Conservation (phyloP, 2,329 filamentous ascomycete genomes). For the Eutypa lata region DNA sequence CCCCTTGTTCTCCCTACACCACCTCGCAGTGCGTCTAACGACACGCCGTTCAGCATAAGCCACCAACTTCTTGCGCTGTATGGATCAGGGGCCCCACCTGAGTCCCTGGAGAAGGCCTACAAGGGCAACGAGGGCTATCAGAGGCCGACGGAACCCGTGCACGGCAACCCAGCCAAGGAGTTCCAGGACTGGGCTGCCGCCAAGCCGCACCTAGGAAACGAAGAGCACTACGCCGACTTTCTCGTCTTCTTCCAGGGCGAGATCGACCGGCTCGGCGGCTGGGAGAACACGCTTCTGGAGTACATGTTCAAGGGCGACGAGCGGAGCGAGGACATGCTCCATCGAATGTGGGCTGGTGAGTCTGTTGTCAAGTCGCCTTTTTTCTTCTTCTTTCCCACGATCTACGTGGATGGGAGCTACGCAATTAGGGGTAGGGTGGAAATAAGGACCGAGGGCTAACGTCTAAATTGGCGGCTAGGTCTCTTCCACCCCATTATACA, state of each 20-base stretch:
- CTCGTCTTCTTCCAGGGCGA: conserved; percentile 73
- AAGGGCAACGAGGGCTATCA: conserved; percentile 67
- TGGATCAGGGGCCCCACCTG: conserved; percentile 64
- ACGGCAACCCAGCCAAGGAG: conserved; percentile 49
- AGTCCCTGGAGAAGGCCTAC: conserved; percentile 62
- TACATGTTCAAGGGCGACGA: conserved; percentile 67
- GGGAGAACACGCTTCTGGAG: conserved; percentile 59
- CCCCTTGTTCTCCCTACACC: too few species aligned
- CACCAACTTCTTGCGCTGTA: conserved; percentile 77
- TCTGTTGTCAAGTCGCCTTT: conserved; percentile 31
- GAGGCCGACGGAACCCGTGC: conserved; percentile 43
- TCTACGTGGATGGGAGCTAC: too few species aligned
- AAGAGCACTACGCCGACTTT: conserved; percentile 65
- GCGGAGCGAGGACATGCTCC: conserved; percentile 65
- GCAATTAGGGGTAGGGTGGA: neutral
- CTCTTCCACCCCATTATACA: conserved; percentile 81
- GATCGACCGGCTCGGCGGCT: conserved; percentile 62
- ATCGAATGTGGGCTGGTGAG: conserved; percentile 58
- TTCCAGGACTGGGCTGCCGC: conserved; percentile 57
- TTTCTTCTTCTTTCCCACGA: too few species aligned
- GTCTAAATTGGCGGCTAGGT: conserved; percentile 35
- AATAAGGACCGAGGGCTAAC: neutral
- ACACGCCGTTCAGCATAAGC: conserved; percentile 44
- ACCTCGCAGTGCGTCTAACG: conserved; percentile 7
- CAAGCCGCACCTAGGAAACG: conserved; percentile 59